These are phyloP conservation scores for Talaromyces trachyspermus DNA, from an alignment of 495 filamentous ascomycete genomes.

Conservation along the genomic window DNA sequence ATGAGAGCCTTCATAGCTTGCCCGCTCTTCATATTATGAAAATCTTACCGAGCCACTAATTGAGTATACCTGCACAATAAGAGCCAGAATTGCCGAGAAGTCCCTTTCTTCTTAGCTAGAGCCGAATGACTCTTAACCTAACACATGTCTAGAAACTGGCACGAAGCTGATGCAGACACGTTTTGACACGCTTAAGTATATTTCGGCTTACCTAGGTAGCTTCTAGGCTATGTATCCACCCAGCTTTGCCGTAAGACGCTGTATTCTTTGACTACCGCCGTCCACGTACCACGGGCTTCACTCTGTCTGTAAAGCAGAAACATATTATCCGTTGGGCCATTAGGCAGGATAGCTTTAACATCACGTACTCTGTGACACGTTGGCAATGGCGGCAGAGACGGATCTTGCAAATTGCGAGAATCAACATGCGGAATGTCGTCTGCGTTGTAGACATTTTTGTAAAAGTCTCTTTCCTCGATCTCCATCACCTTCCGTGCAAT, in stretches of 20 bases:
- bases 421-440: not conserved
- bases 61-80: too few species aligned
- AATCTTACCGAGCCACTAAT: too few species aligned
- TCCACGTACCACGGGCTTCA: not conserved
- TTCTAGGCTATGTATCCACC: not conserved
- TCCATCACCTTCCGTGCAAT: conserved; percentile 25
- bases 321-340: not conserved
- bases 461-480: conserved; percentile 29
- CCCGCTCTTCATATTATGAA: too few species aligned
- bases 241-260: not conserved
- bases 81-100: too few species aligned
- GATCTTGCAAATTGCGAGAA: not conserved
- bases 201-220: too few species aligned
- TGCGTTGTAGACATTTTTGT: not conserved
- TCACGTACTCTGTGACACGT: not conserved
- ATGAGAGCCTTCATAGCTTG: too few species aligned
- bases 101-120: too few species aligned
- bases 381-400: not conserved
- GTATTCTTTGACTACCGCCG: not conserved
- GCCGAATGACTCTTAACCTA: too few species aligned
- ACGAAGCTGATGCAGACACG: too few species aligned
- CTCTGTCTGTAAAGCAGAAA: not conserved
- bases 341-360: not conserved
- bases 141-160: too few species aligned
- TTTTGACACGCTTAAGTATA: too few species aligned